These are phyloP conservation scores for Kitagawia praeruptora DNA, from an alignment of 129 eudicot species.

Conservation along the genomic window DNA sequence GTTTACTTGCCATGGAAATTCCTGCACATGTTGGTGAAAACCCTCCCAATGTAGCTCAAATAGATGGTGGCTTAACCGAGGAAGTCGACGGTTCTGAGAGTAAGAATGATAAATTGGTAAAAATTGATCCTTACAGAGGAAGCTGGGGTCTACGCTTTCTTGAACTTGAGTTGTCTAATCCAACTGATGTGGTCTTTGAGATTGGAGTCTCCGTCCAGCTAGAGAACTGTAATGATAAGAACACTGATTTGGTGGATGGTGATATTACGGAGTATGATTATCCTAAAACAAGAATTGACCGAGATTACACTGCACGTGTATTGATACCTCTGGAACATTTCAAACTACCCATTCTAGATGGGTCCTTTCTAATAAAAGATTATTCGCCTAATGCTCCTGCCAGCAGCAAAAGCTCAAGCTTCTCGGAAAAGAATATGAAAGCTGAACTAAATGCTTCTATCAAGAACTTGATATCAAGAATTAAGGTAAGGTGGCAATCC, in stretches of 20 bases:
- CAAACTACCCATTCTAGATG: conserved; percentile 79
- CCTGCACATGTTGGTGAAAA: conserved; percentile 81
- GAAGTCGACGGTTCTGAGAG: conserved; percentile 18
- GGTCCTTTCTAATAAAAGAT: conserved; percentile 54
- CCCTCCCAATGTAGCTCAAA: conserved; percentile 19
- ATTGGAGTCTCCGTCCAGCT: conserved; percentile 75
- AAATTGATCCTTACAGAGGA: conserved; percentile 94
- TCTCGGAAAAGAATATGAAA: conserved; percentile 68
- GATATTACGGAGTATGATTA: conserved; percentile 44
- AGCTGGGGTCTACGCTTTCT: conserved; percentile 96
- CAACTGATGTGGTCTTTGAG: conserved; percentile 88
- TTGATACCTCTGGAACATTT: conserved; percentile 91
- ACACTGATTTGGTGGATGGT: conserved; percentile 14
- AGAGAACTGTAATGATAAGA: conserved; percentile 32
- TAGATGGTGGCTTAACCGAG: conserved; percentile 16
- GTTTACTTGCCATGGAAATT: conserved; percentile 83
- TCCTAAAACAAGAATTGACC: conserved; percentile 84
- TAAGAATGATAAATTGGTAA: conserved; percentile 54
- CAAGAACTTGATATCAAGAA: conserved; percentile 70
- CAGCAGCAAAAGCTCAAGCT: conserved; percentile 34
- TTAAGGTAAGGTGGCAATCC: conserved; percentile 93
- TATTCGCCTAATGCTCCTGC: conserved; percentile 30
- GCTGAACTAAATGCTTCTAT: conserved; percentile 86
- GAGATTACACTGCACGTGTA: conserved; percentile 90
- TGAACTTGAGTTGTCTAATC: conserved; percentile 87